These are phyloP conservation scores for Heritiera fomes DNA, from an alignment of 345 rosid genomes.

Conservation along the genomic window DNA sequence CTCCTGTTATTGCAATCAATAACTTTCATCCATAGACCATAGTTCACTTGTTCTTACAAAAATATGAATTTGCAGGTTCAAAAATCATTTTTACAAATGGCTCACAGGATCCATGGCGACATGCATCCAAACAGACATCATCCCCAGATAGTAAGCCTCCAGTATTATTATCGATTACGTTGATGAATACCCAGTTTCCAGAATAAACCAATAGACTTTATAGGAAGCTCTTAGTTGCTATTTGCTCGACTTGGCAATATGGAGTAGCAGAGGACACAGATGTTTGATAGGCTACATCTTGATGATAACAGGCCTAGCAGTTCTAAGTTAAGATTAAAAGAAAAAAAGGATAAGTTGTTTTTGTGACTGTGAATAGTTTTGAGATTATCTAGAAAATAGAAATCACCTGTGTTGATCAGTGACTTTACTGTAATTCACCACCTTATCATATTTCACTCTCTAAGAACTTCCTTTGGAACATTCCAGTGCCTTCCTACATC, in stretches of 20 bases:
- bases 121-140: constrained; percentile 78
- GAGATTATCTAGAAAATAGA: constrained; percentile 5
- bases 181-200: not conserved
- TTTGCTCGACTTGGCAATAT: not conserved
- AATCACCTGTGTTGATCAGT: not conserved
- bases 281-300: not conserved
- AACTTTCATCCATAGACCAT: not conserved
- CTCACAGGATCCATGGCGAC: constrained; percentile 97
- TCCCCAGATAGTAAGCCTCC: constrained; percentile 62
- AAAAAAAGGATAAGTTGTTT: not conserved
- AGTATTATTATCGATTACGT: constrained; percentile 8
- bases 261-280: not conserved
- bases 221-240: not conserved
- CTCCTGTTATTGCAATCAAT: not conserved
- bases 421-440: not conserved
- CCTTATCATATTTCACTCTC: not conserved
- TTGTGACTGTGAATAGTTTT: not conserved
- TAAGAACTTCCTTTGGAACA: constrained; percentile 21
- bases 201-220: not conserved
- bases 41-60: not conserved
- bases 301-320: not conserved
- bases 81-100: constrained; percentile 85
- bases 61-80: constrained; percentile 53
- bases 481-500: constrained; percentile 64
- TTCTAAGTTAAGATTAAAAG: not conserved